A percentile compares a stretch with the other conserved stretches of the same genome.
phyloP scores from a whole-genome alignment of 2,329 filamentous ascomycete species.

The Paecilomyces sp. region DNA sequence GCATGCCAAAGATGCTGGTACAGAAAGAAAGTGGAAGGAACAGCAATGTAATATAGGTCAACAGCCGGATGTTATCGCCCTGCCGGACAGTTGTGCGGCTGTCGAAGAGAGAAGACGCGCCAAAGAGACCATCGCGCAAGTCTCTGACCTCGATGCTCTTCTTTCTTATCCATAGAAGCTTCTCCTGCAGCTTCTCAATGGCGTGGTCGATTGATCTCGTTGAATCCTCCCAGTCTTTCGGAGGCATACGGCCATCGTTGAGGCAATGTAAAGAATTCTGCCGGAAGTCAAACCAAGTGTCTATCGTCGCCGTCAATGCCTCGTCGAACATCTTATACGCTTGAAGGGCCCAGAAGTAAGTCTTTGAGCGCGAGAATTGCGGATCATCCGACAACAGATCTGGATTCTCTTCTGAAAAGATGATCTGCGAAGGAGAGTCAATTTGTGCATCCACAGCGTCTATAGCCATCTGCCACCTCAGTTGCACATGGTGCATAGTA shows the following conservation, averaged over 20 bases:
- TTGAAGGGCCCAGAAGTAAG: conserved; percentile 7
- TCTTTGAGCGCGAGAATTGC: conserved; percentile 6
- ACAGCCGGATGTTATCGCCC: conserved; percentile 13
- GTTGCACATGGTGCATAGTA: conserved; percentile 2
- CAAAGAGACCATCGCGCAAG: conserved; percentile 2
- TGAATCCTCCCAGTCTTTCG: conserved; percentile 3
- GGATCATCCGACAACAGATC: conserved; percentile 5
- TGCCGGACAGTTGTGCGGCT: conserved; percentile 12
- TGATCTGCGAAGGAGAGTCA: conserved; percentile 1
- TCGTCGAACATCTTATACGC: conserved; percentile 6
- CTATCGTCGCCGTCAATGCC: conserved; percentile 2
- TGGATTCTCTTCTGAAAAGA: background rate
- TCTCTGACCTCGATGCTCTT: conserved; percentile 3
- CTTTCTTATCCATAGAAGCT: conserved; percentile 2
- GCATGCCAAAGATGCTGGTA: conserved; percentile 8
- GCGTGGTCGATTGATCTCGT: background rate
- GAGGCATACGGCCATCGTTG: conserved; percentile 2
- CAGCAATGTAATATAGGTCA: conserved; percentile 13
- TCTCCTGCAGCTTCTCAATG: conserved; percentile 3
- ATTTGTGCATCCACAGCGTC: conserved; percentile 4
- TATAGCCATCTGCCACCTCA: conserved; percentile 5
- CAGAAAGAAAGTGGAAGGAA: conserved; percentile 13
- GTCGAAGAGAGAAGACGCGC: conserved; percentile 10
- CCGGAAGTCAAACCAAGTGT: conserved; percentile 5
- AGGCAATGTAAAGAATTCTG: conserved; percentile 3